phyloP scores from a whole-genome alignment of 2,329 filamentous ascomycete genomes.

The Colletotrichum sp. region DNA sequence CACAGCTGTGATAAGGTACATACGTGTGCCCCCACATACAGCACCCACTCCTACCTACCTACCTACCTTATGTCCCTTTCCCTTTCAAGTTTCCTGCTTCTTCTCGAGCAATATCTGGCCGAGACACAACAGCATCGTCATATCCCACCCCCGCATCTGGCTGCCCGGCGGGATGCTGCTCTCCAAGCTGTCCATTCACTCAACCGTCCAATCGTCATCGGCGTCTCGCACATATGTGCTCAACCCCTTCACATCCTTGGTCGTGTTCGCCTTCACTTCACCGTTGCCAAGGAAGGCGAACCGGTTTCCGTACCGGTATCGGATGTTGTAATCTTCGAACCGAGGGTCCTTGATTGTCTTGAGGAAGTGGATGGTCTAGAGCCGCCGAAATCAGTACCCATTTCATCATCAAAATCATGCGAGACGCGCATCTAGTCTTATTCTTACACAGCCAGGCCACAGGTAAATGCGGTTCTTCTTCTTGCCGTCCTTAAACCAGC shows the following conservation, averaged over 20 bases:
- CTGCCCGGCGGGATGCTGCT: background rate
- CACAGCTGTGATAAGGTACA: background rate
- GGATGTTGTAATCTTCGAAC: slow-evolving; percentile 35
- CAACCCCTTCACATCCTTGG: slow-evolving; percentile 41
- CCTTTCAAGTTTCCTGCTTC: background rate
- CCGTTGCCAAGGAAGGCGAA: slow-evolving; percentile 46
- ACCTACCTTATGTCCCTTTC: background rate
- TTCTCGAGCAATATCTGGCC: background rate
- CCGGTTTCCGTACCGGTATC: slow-evolving; percentile 38
- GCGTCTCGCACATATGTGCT: slow-evolving; percentile 47
- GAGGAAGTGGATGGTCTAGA: slow-evolving; percentile 38
- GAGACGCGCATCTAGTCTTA: background rate
- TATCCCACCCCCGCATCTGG: background rate
- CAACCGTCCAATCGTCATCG: slow-evolving; percentile 49
- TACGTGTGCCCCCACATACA: background rate
- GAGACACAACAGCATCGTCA: background rate
- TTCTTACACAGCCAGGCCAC: slow-evolving; percentile 36
- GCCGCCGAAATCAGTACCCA: background rate
- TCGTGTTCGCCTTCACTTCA: slow-evolving; percentile 47
- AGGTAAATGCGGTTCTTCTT: slow-evolving; percentile 36
- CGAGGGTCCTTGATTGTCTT: slow-evolving; percentile 39
- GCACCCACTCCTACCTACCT: background rate
- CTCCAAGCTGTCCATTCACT: slow-evolving; percentile 30
- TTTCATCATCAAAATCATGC: background rate
- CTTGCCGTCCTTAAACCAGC: slow-evolving; percentile 39